A percentile compares a stretch with the other conserved stretches of the same genome.
phyloP scores from a whole-genome alignment of 192 early-diverging fungal genomes.

The Rhizoclosmatium globosum region DNA sequence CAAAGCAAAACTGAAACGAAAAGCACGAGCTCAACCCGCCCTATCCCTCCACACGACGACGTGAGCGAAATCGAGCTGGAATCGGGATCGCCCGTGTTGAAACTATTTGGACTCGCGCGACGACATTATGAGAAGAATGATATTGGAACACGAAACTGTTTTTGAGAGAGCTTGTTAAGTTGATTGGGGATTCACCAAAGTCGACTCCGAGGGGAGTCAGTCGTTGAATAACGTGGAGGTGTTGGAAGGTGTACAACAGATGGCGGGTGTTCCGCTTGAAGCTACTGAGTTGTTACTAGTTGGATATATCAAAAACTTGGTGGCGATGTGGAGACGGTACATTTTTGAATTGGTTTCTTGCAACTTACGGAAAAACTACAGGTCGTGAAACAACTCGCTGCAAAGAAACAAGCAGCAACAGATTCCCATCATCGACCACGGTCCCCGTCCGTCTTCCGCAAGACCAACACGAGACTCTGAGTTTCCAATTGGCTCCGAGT shows the following conservation, averaged over 20 bases:
- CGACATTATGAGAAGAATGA: slow-evolving; percentile 26
- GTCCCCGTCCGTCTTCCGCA: slow-evolving; percentile 39
- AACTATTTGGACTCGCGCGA: slow-evolving; percentile 28
- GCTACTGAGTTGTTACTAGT: slow-evolving; percentile 15
- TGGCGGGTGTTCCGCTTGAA: slow-evolving; percentile 3
- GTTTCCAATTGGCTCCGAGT: slow-evolving; percentile 56
- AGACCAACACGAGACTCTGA: slow-evolving; percentile 54
- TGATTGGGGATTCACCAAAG: not conserved
- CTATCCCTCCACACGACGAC: slow-evolving; percentile 14
- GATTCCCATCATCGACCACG: not conserved
- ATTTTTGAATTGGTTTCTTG: not conserved
- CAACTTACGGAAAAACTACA: not conserved
- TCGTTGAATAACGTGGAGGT: slow-evolving; percentile 6
- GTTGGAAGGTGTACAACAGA: not conserved
- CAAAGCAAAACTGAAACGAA: slow-evolving; percentile 25
- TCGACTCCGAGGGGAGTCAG: not conserved
- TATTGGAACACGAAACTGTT: slow-evolving; percentile 1
- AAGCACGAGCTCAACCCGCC: not conserved
- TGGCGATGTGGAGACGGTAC: slow-evolving; percentile 31
- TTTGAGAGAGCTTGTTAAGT: slow-evolving; percentile 18
- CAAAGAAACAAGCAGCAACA: not conserved
- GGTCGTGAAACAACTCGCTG: slow-evolving; percentile 1
- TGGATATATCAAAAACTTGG: slow-evolving; percentile 36
- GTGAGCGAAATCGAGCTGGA: slow-evolving; percentile 32
- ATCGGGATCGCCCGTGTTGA: slow-evolving; percentile 15